These are phyloP conservation scores for Nakazawaea molendinolei DNA, from an alignment of 805 yeast species.

Conservation along the genomic window DNA sequence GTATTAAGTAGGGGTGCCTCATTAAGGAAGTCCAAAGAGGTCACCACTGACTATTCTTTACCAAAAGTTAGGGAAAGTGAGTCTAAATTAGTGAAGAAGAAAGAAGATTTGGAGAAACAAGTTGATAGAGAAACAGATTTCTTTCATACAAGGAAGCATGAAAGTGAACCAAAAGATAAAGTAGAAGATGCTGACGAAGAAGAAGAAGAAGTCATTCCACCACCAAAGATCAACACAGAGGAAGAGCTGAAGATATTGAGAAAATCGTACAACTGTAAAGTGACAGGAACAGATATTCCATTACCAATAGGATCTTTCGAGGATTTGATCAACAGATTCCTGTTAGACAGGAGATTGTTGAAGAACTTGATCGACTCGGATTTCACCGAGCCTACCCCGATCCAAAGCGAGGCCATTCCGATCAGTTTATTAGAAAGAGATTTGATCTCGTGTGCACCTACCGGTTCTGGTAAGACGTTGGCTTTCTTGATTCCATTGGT, in stretches of 20 bases:
- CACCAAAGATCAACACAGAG: slow-evolving; percentile 38
- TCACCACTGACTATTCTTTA: slow-evolving; percentile 34
- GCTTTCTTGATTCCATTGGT: slow-evolving; percentile 83
- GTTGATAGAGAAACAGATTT: slow-evolving; percentile 77
- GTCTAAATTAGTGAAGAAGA: slow-evolving; percentile 24
- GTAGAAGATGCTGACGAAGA: slow-evolving; percentile 24
- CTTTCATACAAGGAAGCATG: slow-evolving; percentile 53
- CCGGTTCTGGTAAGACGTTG: slow-evolving; percentile 96
- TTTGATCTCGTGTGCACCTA: slow-evolving; percentile 90
- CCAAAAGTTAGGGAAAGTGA: slow-evolving; percentile 19
- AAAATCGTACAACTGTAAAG: slow-evolving; percentile 55
- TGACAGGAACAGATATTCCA: slow-evolving; percentile 83
- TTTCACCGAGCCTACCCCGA: slow-evolving; percentile 84
- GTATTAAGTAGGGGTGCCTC: slow-evolving; percentile 83
- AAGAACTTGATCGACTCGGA: slow-evolving; percentile 61
- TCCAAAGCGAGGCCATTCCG: slow-evolving; percentile 89
- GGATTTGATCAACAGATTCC: slow-evolving; percentile 66
- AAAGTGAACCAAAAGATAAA: slow-evolving; percentile 15
- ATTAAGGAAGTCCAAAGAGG: slow-evolving; percentile 50
- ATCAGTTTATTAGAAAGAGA: slow-evolving; percentile 63
- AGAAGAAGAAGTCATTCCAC: slow-evolving; percentile 24
- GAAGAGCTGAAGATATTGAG: slow-evolving; percentile 61
- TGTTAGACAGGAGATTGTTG: slow-evolving; percentile 51
- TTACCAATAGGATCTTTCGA: slow-evolving; percentile 85
- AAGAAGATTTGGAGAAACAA: slow-evolving; percentile 35